These are phyloP conservation scores for Fusarium anthophilum DNA, from an alignment of 2,329 filamentous ascomycete species.

Conservation along the genomic window DNA sequence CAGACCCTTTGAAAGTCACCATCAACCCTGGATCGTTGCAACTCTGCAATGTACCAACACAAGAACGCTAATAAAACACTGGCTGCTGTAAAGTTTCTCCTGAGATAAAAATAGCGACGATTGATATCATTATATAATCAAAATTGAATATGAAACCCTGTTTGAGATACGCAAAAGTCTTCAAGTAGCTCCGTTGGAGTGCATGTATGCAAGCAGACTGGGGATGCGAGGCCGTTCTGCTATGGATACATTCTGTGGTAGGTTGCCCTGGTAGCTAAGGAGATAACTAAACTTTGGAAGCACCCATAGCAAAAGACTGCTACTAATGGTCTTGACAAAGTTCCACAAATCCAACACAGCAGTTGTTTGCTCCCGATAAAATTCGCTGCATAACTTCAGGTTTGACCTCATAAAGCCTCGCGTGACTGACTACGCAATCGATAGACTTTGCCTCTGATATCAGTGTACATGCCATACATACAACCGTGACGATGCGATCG, in stretches of 20 bases:
- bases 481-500: background rate
- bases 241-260: background rate
- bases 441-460: constrained; percentile 12
- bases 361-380: background rate
- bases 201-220: background rate
- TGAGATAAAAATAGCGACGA: background rate
- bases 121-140: background rate
- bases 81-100: background rate
- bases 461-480: background rate
- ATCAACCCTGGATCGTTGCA: background rate
- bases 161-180: background rate
- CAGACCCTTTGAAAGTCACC: background rate
- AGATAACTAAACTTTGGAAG: background rate
- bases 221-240: background rate
- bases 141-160: background rate
- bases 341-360: background rate
- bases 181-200: background rate
- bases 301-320: background rate
- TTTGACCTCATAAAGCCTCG: background rate
- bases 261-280: background rate
- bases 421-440: constrained; percentile 11
- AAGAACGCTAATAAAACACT: background rate
- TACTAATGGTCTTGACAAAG: background rate
- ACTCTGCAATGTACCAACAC: background rate
- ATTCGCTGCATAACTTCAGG: background rate